Percentiles rank a stretch among this genome's conserved stretches.
These are phyloP conservation scores for Apiospora hydei DNA, from an alignment of 2,329 filamentous ascomycete species.

Conservation along the genomic window DNA sequence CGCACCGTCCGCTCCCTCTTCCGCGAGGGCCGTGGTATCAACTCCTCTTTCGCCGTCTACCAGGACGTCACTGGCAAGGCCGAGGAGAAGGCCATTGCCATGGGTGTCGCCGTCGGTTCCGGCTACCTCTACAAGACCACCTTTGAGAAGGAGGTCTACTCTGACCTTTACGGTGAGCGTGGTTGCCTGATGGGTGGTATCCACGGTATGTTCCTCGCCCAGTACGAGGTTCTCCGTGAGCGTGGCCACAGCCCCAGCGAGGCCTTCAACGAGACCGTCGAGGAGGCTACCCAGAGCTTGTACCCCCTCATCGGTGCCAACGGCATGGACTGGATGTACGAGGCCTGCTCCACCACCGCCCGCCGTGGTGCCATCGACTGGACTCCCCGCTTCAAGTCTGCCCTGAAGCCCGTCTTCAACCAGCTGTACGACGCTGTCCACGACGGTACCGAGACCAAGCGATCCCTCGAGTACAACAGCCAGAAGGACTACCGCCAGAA, in stretches of 20 bases:
- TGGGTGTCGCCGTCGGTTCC: conserved; percentile 95
- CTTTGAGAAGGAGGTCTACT: conserved; percentile 99
- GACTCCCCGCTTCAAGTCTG: conserved; percentile 96
- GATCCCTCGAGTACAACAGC: conserved; percentile 96
- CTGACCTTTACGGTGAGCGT: conserved; percentile 99
- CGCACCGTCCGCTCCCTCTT: conserved; percentile 98
- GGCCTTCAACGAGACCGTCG: conserved; percentile 99
- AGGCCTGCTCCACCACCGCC: conserved; percentile 98
- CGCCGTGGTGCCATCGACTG: conserved; percentile 99
- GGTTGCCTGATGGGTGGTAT: conserved; percentile 99
- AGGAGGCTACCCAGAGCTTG: conserved; percentile 97
- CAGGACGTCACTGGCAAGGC: conserved; percentile 98
- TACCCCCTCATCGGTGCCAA: conserved; percentile 97
- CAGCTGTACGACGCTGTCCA: conserved; percentile 92
- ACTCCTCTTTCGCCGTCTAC: conserved; percentile 98
- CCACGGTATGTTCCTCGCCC: conserved; percentile 99
- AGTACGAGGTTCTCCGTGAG: conserved; percentile 99
- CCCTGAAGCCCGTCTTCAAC: conserved; percentile 98
- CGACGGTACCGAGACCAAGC: conserved; percentile 92
- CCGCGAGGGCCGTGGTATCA: conserved; percentile 99
- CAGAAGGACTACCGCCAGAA: conserved; percentile 95
- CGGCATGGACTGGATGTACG: conserved; percentile 99
- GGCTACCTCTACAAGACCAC: conserved; percentile 99
- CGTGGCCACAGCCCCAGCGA: conserved; percentile 96
- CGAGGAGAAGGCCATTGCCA: conserved; percentile 95